Percentiles rank a stretch among this genome's conserved stretches.
Conservation (phyloP, 1,284 basidiomycete species). For the Cutaneotrichosporon dermatis region DNA sequence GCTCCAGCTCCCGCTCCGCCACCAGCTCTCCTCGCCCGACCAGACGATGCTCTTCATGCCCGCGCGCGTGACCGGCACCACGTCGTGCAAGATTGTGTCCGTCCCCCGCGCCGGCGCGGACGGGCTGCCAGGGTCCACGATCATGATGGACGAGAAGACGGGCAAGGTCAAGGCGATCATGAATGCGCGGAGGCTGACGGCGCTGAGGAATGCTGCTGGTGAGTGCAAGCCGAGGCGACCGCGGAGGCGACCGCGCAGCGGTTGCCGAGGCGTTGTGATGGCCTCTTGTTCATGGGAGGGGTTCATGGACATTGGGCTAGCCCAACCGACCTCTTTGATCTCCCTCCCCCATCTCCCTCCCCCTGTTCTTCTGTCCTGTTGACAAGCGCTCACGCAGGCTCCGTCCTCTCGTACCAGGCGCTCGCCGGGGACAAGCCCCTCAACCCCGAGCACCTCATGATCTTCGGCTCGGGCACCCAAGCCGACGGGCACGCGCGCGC, state of each 20-base stretch:
- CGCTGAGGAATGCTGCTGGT: conserved; percentile 75
- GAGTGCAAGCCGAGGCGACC: conserved; percentile 30
- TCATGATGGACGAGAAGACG: conserved; percentile 66
- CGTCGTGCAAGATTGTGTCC: conserved; percentile 66
- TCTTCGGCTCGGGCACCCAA: conserved; percentile 67
- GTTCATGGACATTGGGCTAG: too few species aligned
- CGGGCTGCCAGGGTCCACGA: conserved; percentile 69
- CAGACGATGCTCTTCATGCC: conserved; percentile 49
- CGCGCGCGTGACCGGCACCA: conserved; percentile 36
- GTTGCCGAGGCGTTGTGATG: too few species aligned
- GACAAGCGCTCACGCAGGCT: conserved; percentile 53
- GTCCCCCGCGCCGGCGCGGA: conserved; percentile 55
- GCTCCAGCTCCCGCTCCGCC: conserved; percentile 42
- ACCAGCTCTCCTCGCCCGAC: conserved; percentile 24
- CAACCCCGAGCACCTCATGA: conserved; percentile 55
- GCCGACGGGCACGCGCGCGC: conserved; percentile 64
- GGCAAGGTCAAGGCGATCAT: conserved; percentile 67
- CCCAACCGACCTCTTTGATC: background rate
- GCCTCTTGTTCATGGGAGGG: too few species aligned
- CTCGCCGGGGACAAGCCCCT: conserved; percentile 42
- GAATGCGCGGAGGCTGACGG: conserved; percentile 70
- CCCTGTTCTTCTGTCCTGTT: too few species aligned
- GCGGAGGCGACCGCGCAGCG: too few species aligned
- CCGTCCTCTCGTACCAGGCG: conserved; percentile 62
- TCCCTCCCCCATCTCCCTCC: too few species aligned